Base-by-base conservation (phyloP, 2,329 filamentous ascomycete genomes). In the Colletotrichum sp. region DNA sequence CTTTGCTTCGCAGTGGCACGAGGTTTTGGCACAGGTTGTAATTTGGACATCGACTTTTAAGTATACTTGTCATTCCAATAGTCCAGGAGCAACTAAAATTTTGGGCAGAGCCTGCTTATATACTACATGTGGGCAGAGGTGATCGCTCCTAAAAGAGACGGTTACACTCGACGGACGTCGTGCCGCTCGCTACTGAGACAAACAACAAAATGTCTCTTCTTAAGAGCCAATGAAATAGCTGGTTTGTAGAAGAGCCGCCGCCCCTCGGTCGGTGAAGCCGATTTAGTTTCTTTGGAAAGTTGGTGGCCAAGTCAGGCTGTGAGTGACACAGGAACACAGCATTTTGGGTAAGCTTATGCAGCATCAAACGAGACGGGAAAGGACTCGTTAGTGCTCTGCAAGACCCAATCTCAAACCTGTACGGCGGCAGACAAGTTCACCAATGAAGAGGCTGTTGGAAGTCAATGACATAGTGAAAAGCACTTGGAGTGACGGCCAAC, bases 61-160 rank as follows among this genome's bases (percentile, higher is more conserved):
- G 4, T 2, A 12, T 49, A 49, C 19, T 49, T 49, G 6, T 49
- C 12, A 22, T 49, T 49, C 11, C 3, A 49, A 22, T 49, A 3
- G 19, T 3, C 19, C 19, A 49, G 19, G 7, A 49, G 22, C 3
- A 0, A 0, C 9, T 19, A 49, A 12, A 5, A 0, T 3, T 12
- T 4, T 22, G 44, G 9, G 3, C 19, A 49, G 19, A 49, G 19
- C 44, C 44, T 49, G 44, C 19, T 22, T n/a, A 22, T 22, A 12
- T 49, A 22, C 6, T 49, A 19, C 4, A 49, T 4, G 2, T 49
- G 44, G 3, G 44, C 44, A 49, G 4, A 49, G 44, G 5, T n/a
- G 6, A 49, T 49, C 44, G 44, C 44, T 7, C 44, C 39, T 6
- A 3, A 4, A 22, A 49, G 9, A 4, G 11, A 22, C 4, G 44